Evolutionary conservation across 2,329 filamentous ascomycete species (phyloP).

Genomic region (Neurospora crassa): DNA sequence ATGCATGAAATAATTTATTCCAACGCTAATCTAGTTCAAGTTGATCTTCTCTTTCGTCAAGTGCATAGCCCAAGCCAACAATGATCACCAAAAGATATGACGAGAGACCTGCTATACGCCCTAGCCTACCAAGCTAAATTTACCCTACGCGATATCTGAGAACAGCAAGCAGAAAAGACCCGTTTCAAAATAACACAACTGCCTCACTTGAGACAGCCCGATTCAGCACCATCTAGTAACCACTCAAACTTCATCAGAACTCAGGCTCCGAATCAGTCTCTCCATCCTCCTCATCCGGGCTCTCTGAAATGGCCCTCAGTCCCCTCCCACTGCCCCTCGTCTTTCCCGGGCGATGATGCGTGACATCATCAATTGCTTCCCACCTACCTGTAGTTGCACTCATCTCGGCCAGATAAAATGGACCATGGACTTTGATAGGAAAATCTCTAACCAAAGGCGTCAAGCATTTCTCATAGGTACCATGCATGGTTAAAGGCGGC

Average conservation of each 20-base stretch:
- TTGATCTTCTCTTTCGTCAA: not conserved
- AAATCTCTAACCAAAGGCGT: not conserved
- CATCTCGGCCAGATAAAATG: not conserved
- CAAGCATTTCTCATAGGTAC: not conserved
- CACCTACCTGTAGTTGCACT: not conserved
- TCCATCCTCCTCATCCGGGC: not conserved
- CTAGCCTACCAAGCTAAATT: not conserved
- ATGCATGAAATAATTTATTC: not conserved
- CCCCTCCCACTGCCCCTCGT: not conserved
- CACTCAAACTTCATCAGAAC: not conserved
- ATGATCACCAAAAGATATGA: not conserved
- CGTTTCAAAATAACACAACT: not conserved
- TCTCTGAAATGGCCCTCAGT: not conserved
- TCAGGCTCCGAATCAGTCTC: not conserved
- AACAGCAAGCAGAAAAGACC: not conserved
- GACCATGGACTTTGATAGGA: not conserved
- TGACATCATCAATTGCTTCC: not conserved
- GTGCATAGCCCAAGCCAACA: not conserved
- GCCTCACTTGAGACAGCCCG: not conserved
- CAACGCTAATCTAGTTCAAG: not conserved
- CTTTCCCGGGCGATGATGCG: not conserved
- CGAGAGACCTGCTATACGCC: not conserved
- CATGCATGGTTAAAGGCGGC: not conserved
- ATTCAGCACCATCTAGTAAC: not conserved
- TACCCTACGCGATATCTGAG: not conserved